Evolutionary conservation across 306 rosid genomes (phyloP), one percentile per base, ranked within the genome.

Genomic region (Vachellia collinsii): DNA sequence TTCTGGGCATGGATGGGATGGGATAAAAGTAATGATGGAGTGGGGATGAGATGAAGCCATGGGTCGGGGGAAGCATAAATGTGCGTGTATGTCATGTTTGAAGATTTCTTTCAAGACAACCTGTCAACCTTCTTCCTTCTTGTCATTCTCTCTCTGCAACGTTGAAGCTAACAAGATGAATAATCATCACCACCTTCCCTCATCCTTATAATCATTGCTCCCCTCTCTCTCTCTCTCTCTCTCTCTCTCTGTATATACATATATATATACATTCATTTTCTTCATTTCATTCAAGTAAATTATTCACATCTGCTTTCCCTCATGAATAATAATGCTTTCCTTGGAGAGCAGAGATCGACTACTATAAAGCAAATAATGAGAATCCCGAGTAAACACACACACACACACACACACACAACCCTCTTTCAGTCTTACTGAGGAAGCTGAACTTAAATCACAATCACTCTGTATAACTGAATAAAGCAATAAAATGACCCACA

Each of bases 111-210:
- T 65, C 70, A 17, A 36, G 44, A 65, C 70, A 65, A 36, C 46
- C 46, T 65, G 70, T 65, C 70, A 37, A 36, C 29, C 72, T 67
- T 67, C 48, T 67, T 67, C 34, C 48, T 67, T 19, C 3, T 67
- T 67, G 48, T 19, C 34, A n/a, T 7, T 59, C 72, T 67, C 16
- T 59, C 72, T 67, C 56, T 50, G 46, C 47, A 37, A 11, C 14
- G 43, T 44, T 36, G 70, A 64, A 19, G 13, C 46, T 37, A 17
- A 38, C 12, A 59, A 59, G 64, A 58, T 58, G 10, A 22, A 58
- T 58, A 14, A 8, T 13, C 8, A 61, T 19, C 67, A 25, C 8
- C 14, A 19, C 16, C 56, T 50, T 19, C 11, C 20, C 34, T 20
- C 34, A 25, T 61, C 9, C 8, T 29, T 6, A 2, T 29, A 29